Conservation (phyloP, 148 eudicot species). For the Vaccinium darrowii region DNA sequence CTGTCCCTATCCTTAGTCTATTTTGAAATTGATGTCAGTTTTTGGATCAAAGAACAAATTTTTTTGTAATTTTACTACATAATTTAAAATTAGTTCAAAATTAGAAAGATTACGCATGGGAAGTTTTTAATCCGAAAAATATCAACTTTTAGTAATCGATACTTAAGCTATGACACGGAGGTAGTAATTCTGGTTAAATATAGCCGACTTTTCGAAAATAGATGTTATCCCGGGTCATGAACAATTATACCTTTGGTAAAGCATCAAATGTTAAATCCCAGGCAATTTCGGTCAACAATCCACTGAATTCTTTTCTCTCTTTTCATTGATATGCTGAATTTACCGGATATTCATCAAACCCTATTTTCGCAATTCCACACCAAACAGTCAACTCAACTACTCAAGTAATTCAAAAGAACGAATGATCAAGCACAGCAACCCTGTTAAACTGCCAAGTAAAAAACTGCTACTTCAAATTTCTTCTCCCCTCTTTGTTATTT, state of each 20-base stretch:
- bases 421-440: not conserved
- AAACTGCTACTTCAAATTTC: not conserved
- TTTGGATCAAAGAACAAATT: not conserved
- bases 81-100: too few relatives aligned
- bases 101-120: not conserved
- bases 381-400: not conserved
- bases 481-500: not conserved
- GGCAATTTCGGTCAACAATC: not conserved
- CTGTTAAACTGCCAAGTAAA: not conserved
- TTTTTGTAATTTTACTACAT: too few relatives aligned
- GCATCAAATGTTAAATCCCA: constrained; percentile 3
- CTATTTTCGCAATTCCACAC: not conserved
- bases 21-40: not conserved
- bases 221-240: not conserved
- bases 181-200: not conserved
- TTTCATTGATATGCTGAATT: not conserved
- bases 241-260: not conserved
- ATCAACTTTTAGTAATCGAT: not conserved
- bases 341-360: not conserved
- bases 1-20: not conserved
- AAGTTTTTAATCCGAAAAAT: not conserved
- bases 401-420: not conserved
- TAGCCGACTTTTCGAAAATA: too few relatives aligned
- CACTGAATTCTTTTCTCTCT: not conserved
- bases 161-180: not conserved